A percentile compares a stretch with the other conserved stretches of the same genome.
phyloP scores from a whole-genome alignment of 441 rosid genomes.

The Euphorbia celastroides region DNA sequence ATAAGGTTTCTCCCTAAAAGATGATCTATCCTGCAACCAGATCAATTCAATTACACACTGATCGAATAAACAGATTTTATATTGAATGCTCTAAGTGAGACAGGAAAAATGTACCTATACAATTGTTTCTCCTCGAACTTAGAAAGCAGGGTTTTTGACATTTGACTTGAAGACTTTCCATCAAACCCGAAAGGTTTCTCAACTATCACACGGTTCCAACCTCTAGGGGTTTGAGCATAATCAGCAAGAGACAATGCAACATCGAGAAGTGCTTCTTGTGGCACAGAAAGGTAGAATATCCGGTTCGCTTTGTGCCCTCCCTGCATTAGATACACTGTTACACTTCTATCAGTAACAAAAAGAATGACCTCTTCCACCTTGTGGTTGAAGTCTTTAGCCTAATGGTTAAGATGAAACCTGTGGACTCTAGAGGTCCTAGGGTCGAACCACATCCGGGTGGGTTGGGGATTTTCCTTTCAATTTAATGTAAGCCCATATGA shows the following conservation, averaged over 20 bases:
- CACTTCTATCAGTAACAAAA: no score
- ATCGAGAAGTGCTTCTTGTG: constrained; percentile 78
- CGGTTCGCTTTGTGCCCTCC: constrained; percentile 52
- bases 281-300: constrained; percentile 76
- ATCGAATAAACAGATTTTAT: neutral
- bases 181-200: constrained; percentile 85
- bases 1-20: constrained; percentile 72
- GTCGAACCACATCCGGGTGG: no score
- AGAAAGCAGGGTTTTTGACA: constrained; percentile 59
- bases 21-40: constrained; percentile 67
- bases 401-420: no score
- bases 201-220: constrained; percentile 75
- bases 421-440: no score
- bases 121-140: constrained; percentile 64
- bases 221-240: constrained; percentile 55
- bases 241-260: constrained; percentile 54
- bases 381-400: no score
- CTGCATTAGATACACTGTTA: constrained; percentile 42
- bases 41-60: neutral
- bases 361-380: no score
- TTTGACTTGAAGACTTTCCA: constrained; percentile 41
- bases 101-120: constrained; percentile 48
- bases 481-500: no score
- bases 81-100: neutral
- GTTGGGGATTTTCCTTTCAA: no score